Evolutionary conservation across 257 asterid genomes (phyloP).

Genomic region (Mitragyna speciosa): DNA sequence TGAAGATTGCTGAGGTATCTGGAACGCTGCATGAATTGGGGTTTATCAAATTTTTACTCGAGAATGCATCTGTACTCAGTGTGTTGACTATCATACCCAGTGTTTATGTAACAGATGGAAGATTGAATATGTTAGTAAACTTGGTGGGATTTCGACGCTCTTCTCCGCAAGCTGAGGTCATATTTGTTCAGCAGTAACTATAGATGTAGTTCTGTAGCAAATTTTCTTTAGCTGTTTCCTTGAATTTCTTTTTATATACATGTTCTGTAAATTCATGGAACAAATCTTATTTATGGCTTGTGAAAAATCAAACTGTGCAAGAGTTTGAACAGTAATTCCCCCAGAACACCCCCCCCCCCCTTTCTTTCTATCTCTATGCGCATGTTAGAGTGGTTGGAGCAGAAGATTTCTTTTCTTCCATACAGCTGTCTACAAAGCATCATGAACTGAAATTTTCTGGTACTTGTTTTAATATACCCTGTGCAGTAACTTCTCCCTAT

Average conservation of each 20-base stretch:
- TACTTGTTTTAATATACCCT: not conserved
- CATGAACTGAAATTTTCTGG: not conserved
- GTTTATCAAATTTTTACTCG: slow-evolving; percentile 69
- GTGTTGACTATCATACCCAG: slow-evolving; percentile 57
- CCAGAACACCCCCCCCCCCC: no score
- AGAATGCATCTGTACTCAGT: slow-evolving; percentile 61
- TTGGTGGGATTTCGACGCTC: slow-evolving; percentile 74
- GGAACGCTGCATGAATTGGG: slow-evolving; percentile 67
- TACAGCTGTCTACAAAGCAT: not conserved
- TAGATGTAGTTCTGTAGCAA: slow-evolving; percentile 11
- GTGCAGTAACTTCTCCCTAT: not conserved
- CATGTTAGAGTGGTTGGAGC: not conserved
- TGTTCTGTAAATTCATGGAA: not conserved
- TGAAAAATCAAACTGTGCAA: not conserved
- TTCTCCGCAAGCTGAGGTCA: slow-evolving; percentile 67
- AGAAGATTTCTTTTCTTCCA: not conserved
- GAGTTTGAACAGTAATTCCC: not conserved
- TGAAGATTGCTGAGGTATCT: slow-evolving; percentile 54
- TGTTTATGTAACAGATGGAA: slow-evolving; percentile 39
- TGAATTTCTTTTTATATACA: not conserved
- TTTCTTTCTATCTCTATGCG: no score
- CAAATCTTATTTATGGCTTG: not conserved
- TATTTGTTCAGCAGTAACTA: slow-evolving; percentile 44
- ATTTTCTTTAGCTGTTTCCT: not conserved
- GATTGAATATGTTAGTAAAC: slow-evolving; percentile 57